Base-by-base conservation (phyloP, 164 flowering plant species). In the Piper betle region DNA sequence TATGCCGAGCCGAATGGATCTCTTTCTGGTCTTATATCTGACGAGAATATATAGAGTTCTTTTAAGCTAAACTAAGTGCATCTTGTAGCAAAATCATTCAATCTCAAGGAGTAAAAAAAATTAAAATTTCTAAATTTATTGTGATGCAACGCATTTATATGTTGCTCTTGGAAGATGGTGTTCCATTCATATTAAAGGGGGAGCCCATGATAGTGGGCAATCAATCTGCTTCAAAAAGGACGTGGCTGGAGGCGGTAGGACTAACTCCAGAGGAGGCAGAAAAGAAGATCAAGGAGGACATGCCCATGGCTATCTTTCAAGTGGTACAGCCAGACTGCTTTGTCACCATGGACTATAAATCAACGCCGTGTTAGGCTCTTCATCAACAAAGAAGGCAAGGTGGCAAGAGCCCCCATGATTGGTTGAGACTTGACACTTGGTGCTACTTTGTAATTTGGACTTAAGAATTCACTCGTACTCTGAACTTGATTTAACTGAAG, bases 201-300 rank as follows among this genome's bases (percentile, higher is more conserved):
- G 5, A 39, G 52, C 55, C 20, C 57, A 39, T 13, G 18, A 20
- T 15, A 11, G 19, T 5, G 41, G 60, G 40, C 3, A 8, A 41
- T 37, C 52, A 41, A 2, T 13, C 25, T 6, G n/a, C 53, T 40
- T 48, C 55, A 54, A 50, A 74, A 72, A 70, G 42, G 53, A 40
- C 56, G n/a, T 84, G 86, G 86, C 81, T 85, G 6, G 86, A 82
- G 63, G 54, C 80, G 63, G 83, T 84, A 18, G 83, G 89, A 1
- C 39, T 75, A 18, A 60, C 61, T 1, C 68, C 63, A 4, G 84
- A 79, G 68, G 84, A 78, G 66, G 85, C 86, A 10, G 71, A 75
- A 57, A 70, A 48, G 6, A 80, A 70, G 68, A 84, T 84, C 11
- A 78, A 71, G 63, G 72, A 67, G 64, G 85, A 80, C 12, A 72